Evolutionary conservation across 2,329 filamentous ascomycete genomes (phyloP).

Genomic region (Aspergillus pseudonomiae): DNA sequence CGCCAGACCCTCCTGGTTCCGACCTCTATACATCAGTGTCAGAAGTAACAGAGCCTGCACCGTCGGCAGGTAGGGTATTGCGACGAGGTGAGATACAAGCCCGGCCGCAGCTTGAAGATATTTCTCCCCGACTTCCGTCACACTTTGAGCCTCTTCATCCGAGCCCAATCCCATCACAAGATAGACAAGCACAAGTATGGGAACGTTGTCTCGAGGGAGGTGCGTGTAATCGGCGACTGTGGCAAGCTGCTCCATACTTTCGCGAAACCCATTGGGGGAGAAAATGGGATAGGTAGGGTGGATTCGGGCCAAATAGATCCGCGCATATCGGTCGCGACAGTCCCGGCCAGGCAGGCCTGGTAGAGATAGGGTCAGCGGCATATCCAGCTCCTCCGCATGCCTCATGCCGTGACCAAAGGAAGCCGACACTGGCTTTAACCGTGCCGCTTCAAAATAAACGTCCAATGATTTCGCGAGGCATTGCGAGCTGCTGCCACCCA

Average conservation of each 20-base stretch:
- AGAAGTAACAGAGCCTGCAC: slow-evolving; percentile 17
- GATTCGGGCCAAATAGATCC: slow-evolving; percentile 10
- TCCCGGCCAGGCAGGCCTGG: slow-evolving; percentile 11
- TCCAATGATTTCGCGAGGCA: slow-evolving; percentile 21
- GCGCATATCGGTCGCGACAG: slow-evolving; percentile 1
- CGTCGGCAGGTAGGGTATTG: slow-evolving; percentile 17
- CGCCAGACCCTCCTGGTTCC: slow-evolving; percentile 18
- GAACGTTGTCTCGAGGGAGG: slow-evolving; percentile 8
- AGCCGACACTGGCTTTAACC: slow-evolving; percentile 15
- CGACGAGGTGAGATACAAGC: slow-evolving; percentile 15
- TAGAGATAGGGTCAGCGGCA: slow-evolving; percentile 11
- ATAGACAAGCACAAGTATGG: slow-evolving; percentile 11
- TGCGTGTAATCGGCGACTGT: background rate
- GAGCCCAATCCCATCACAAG: slow-evolving; percentile 16
- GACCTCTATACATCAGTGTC: slow-evolving; percentile 15
- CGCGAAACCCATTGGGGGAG: background rate
- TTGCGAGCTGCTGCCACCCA: slow-evolving; percentile 21
- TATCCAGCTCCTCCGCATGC: slow-evolving; percentile 18
- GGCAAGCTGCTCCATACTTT: slow-evolving; percentile 9
- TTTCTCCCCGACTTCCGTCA: slow-evolving; percentile 14
- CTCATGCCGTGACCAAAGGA: slow-evolving; percentile 19
- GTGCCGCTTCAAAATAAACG: slow-evolving; percentile 18
- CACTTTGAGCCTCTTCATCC: slow-evolving; percentile 12
- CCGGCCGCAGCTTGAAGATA: slow-evolving; percentile 18
- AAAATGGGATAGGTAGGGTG: slow-evolving; percentile 14